Evolutionary conservation across 768 basidiomycete species (phyloP), one percentile per base, ranked within the genome.

Genomic region (Termitomyces sp.): DNA sequence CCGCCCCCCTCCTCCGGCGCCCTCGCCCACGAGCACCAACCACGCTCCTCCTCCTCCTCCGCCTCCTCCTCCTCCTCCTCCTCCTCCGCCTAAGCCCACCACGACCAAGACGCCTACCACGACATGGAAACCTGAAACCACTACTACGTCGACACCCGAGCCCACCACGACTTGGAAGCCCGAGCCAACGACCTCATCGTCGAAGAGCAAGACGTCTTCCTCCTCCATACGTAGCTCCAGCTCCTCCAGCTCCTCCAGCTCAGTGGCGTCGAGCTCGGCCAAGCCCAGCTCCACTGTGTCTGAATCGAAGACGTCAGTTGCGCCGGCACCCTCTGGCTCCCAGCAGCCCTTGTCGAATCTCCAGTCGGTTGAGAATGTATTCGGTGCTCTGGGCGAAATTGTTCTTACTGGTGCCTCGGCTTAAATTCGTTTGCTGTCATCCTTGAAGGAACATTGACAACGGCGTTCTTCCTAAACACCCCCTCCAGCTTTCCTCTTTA

Each of bases 381-480:
- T 81, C 43, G 54, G 80, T 47, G 68, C 68, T 32, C 25, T 81
- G 23, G 77, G 71, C 16, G 68, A 68, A 10, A 41, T 77, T 38
- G 64, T 68, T 35, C 62, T 68, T n/a, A 70, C 68, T 53, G 73
- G 67, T n/a, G 66, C 62, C 21, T 60, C 65, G 7, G 25, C 50
- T 19, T 51, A 19, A 51, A 14, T n/a, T 29, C 17, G 4, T 19
- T 29, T 12, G 34, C 10, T 34, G 48, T 17, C 16, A 3, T 35
- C 19, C 7, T 35, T 35, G 27, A 17, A 46, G 19, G 14, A 35
- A 5, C 6, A 50, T 7, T 7, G 23, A n/a, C 23, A 37, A 27
- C 23, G 25, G 5, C 35, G 38, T 27, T 12, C 32, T 32, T 48
- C 21, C 21, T 4, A 34, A 48, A n/a, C 27, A 27, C 37, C 37